Conservation (phyloP, 2,329 filamentous ascomycete genomes). For the Falciphora oryzae region DNA sequence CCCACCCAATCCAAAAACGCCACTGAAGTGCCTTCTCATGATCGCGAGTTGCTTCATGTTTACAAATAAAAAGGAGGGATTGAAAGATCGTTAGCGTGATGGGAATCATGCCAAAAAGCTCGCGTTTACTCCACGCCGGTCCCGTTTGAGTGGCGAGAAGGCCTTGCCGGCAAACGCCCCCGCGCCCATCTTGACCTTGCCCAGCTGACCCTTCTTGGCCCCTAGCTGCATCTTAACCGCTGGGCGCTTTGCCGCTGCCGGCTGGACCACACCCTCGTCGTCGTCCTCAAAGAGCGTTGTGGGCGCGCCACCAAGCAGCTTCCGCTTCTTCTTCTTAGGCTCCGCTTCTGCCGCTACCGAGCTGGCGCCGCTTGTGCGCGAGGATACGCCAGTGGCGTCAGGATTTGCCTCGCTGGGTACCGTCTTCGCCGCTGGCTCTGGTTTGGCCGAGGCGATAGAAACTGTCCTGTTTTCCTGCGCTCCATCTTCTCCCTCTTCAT, state of each 20-base stretch:
- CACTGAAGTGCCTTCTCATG: background rate
- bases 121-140: constrained; percentile 56
- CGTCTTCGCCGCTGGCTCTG: constrained; percentile 9
- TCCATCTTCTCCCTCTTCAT: constrained; percentile 15
- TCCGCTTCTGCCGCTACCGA: constrained; percentile 27
- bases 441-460: constrained; percentile 17
- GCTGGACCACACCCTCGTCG: constrained; percentile 35
- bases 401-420: constrained; percentile 48
- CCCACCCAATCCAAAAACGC: background rate
- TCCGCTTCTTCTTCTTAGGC: constrained; percentile 65
- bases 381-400: constrained; percentile 5
- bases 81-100: background rate
- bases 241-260: constrained; percentile 18
- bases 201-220: constrained; percentile 21
- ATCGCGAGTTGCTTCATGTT: background rate
- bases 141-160: constrained; percentile 70
- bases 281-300: constrained; percentile 69
- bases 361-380: constrained; percentile 11
- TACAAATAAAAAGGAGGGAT: background rate
- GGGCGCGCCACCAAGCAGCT: constrained; percentile 56
- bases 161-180: constrained; percentile 29
- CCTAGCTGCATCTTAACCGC: constrained; percentile 16
- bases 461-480: constrained; percentile 26
- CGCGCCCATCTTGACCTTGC: constrained; percentile 32
- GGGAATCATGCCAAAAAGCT: constrained; percentile 46